A percentile compares a stretch with the other conserved stretches of the same genome.
Conservation (phyloP, 306 rosid genomes). For the Canavalia ensiformis region DNA sequence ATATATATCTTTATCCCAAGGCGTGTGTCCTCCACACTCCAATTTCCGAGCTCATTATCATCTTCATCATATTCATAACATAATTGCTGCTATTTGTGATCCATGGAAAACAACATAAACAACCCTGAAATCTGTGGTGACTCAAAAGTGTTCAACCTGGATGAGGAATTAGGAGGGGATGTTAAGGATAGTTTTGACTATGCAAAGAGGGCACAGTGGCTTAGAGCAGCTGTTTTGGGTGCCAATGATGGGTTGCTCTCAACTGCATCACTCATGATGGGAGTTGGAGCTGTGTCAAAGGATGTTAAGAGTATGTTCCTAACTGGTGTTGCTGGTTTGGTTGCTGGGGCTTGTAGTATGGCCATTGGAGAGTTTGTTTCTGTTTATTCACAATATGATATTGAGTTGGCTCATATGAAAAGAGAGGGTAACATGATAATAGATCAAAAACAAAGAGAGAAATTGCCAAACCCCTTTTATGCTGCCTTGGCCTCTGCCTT, state of each 20-base stretch:
- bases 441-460: background rate
- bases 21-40: conserved; percentile 65
- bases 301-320: conserved; percentile 41
- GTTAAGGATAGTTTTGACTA: conserved; percentile 23
- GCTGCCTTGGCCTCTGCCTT: conserved; percentile 35
- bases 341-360: conserved; percentile 46
- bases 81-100: background rate
- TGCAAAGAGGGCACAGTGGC: conserved; percentile 43
- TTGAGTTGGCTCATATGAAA: conserved; percentile 40
- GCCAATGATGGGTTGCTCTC: conserved; percentile 48
- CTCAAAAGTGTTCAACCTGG: conserved; percentile 10
- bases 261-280: conserved; percentile 45
- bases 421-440: conserved; percentile 27
- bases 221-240: conserved; percentile 46
- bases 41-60: background rate
- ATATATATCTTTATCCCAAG: conserved; percentile 31
- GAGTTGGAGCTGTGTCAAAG: conserved; percentile 38
- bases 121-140: background rate
- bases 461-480: conserved; percentile 39
- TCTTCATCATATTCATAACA: no score
- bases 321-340: conserved; percentile 32
- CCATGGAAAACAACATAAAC: conserved; percentile 11
- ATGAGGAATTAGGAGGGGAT: background rate
- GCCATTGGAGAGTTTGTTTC: conserved; percentile 47
- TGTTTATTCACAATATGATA: conserved; percentile 45